A percentile compares a stretch with the other conserved stretches of the same genome.
phyloP scores from a whole-genome alignment of 2,329 filamentous ascomycete species.

The Exophiala oligosperma region DNA sequence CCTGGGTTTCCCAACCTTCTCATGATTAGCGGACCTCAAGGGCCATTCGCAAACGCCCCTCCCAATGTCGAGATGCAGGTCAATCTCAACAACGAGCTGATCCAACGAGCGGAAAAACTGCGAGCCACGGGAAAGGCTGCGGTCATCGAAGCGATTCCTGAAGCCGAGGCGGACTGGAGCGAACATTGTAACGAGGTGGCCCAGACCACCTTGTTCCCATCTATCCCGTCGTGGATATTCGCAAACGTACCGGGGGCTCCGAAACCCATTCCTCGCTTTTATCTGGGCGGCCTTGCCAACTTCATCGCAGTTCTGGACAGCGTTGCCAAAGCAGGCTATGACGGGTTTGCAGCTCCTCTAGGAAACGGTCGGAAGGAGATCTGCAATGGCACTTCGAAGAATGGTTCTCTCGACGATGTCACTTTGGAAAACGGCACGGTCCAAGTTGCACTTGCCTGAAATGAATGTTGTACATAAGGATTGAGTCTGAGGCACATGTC shows the following conservation, averaged over 20 bases:
- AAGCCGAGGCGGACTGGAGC: conserved; percentile 53
- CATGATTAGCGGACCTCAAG: conserved; percentile 56
- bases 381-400: conserved; percentile 10
- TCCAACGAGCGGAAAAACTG: conserved; percentile 48
- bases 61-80: conserved; percentile 57
- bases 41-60: conserved; percentile 58
- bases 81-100: conserved; percentile 45
- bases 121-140: not conserved
- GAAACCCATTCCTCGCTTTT: conserved; percentile 13
- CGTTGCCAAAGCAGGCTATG: conserved; percentile 13
- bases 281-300: conserved; percentile 11
- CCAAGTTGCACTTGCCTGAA: conserved; percentile 14
- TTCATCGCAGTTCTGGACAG: conserved; percentile 9
- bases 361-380: conserved; percentile 17
- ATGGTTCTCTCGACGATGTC: conserved; percentile 4
- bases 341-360: conserved; percentile 19
- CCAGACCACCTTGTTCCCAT: conserved; percentile 47
- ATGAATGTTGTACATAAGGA: conserved; percentile 1
- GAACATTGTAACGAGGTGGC: conserved; percentile 39
- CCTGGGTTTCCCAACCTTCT: conserved; percentile 52
- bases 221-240: conserved; percentile 54
- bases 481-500: not conserved
- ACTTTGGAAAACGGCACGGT: conserved; percentile 7
- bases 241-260: conserved; percentile 45
- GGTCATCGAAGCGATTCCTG: conserved; percentile 51